Evolutionary conservation across 1,139 yeast species (phyloP), one percentile per base, ranked within the genome.

Genomic region (Nadsonia commutata): DNA sequence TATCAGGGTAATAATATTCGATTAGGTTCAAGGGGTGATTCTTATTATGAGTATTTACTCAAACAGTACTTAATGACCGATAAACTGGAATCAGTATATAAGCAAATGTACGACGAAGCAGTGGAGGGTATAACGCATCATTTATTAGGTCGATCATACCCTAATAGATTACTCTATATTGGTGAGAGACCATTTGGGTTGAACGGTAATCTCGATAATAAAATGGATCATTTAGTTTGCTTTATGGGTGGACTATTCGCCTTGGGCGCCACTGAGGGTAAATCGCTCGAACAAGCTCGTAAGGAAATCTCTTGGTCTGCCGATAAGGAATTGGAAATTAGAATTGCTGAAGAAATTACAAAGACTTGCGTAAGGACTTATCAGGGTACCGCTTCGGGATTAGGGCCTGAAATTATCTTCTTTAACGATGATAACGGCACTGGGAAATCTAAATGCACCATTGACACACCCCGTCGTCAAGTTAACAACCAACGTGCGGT

Each of bases 221-320:
- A 85, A 59, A 85, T 88, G 95, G 97, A 88, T 58, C 96, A 88
- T 62, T 67, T 85, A 50, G 96, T 85, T 19, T 88, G 97, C 60
- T 86, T 85, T 64, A 78, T 84, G 56, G 95, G 95, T 45, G 96
- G 96, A 0, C 71, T 83, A 53, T 72, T 86, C 50, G 94, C 95
- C 0, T 65, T 86, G 43, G 96, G 96, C 22, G 95, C 96, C 17
- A 88, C 93, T 2, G 74, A 72, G 41, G 97, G 97, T 11, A 55
- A 66, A 39, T 63, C 76, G 1, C 58, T 78, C 33, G 64, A 64
- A 2, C 74, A 71, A 8, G 83, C 82, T 4, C 64, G 72, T 43
- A 55, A 54, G 13, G 40, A 46, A 17, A 40, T 38, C 20, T 39
- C 52, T 45, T 76, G 81, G 81, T 62, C 70, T 33, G 52, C 59